Percentiles rank a stretch among this genome's conserved stretches.
Conservation (phyloP, 306 rosid species). For the Cajanus cajan region DNA sequence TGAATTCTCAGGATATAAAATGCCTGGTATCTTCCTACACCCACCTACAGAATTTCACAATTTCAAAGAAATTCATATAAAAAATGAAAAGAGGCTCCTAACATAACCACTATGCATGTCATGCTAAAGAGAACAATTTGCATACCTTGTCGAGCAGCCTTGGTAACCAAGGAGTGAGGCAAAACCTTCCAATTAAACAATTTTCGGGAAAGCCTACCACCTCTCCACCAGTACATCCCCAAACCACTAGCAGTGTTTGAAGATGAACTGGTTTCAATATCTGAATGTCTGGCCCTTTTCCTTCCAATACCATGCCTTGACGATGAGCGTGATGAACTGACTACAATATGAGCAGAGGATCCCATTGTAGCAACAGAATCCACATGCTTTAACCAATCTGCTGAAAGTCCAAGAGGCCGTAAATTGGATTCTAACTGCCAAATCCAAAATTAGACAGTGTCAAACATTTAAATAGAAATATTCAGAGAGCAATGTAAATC, state of each 20-base stretch:
- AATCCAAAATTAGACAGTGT: slow-evolving; percentile 26
- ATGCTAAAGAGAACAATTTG: slow-evolving; percentile 28
- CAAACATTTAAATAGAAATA: slow-evolving; percentile 11
- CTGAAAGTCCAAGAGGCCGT: slow-evolving; percentile 60
- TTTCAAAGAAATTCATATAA: slow-evolving; percentile 47
- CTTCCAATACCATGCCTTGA: slow-evolving; percentile 61
- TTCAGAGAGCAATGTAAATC: slow-evolving; percentile 13
- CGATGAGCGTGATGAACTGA: slow-evolving; percentile 56
- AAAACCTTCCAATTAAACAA: slow-evolving; percentile 80
- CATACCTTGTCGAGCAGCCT: slow-evolving; percentile 96
- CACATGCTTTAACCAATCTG: slow-evolving; percentile 84
- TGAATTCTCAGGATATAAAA: slow-evolving; percentile 89
- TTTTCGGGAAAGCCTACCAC: slow-evolving; percentile 87
- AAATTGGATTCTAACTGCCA: slow-evolving; percentile 83
- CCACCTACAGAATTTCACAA: slow-evolving; percentile 77
- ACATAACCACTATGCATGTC: slow-evolving; percentile 28
- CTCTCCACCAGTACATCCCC: slow-evolving; percentile 95
- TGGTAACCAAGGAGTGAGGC: slow-evolving; percentile 73
- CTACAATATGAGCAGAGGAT: slow-evolving; percentile 76
- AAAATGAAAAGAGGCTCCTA: slow-evolving; percentile 42
- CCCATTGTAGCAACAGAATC: slow-evolving; percentile 84
- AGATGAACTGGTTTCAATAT: slow-evolving; percentile 61
- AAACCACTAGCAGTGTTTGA: slow-evolving; percentile 67
- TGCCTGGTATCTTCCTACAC: slow-evolving; percentile 72
- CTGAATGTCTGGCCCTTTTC: slow-evolving; percentile 67